Conservation (phyloP, 1,284 basidiomycete species). For the Sanghuangporus baumii region DNA sequence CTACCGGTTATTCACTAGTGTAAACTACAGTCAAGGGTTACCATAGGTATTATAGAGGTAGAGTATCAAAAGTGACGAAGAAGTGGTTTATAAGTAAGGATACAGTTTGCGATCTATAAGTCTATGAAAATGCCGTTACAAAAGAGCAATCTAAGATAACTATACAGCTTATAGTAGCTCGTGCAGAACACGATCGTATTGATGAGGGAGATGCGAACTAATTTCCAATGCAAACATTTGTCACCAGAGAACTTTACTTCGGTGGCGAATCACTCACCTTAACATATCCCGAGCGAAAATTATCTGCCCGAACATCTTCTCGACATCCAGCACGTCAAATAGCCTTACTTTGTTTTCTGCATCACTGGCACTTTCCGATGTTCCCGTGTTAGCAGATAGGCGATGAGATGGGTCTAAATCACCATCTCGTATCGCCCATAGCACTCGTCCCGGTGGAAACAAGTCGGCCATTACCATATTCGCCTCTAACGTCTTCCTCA, state of each 20-base stretch:
- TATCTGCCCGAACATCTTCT: conserved; percentile 75
- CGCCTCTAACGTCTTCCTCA: conserved; percentile 78
- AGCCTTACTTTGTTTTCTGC: conserved; percentile 46
- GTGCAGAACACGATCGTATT: conserved; percentile 60
- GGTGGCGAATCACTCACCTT: conserved; percentile 37
- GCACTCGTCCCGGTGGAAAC: conserved; percentile 73
- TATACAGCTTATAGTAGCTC: conserved; percentile 42
- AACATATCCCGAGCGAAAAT: conserved; percentile 80
- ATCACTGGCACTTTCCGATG: conserved; percentile 18
- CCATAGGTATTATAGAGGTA: not conserved
- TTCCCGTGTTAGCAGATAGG: conserved; percentile 17
- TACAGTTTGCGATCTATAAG: not conserved
- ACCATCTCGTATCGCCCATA: conserved; percentile 70
- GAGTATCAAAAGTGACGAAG: not conserved
- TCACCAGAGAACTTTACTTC: not conserved
- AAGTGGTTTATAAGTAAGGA: not conserved
- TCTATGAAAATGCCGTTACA: not conserved
- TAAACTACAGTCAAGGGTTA: not conserved
- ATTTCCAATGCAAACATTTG: not conserved
- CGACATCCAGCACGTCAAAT: conserved; percentile 70
- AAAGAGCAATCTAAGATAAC: not conserved
- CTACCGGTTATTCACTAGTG: not conserved
- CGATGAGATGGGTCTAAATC: conserved; percentile 56
- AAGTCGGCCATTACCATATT: conserved; percentile 75
- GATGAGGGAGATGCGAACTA: conserved; percentile 61